phyloP scores from a whole-genome alignment of 2,329 filamentous ascomycete genomes.

The Colletotrichum sp. region DNA sequence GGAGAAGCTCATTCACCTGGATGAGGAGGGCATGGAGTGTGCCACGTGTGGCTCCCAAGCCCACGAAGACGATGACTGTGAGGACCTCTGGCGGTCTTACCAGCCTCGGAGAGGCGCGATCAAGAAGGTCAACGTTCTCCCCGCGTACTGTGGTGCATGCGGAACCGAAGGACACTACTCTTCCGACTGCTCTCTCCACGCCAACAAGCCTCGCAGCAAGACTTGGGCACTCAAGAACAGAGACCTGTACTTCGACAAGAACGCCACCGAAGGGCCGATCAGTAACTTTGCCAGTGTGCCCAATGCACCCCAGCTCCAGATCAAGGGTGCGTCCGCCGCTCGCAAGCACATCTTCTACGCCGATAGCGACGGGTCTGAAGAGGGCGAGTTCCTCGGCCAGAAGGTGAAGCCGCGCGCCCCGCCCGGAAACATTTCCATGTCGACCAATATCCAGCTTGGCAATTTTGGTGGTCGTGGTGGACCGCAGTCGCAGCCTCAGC shows the following conservation, averaged over 20 bases:
- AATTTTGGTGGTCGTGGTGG: not conserved
- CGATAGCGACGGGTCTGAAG: constrained; percentile 53
- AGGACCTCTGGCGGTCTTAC: constrained; percentile 65
- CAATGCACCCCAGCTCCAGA: constrained; percentile 29
- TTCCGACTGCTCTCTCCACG: constrained; percentile 52
- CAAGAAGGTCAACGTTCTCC: constrained; percentile 55
- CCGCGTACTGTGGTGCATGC: constrained; percentile 61
- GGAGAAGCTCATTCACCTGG: constrained; percentile 59
- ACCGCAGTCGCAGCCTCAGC: constrained; percentile 20
- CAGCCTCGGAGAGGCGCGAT: constrained; percentile 42
- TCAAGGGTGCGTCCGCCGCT: constrained; percentile 38
- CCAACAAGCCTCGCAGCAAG: constrained; percentile 33
- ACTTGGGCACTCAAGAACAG: constrained; percentile 60
- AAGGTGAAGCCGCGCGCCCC: constrained; percentile 34
- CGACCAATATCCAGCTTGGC: constrained; percentile 43
- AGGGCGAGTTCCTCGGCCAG: constrained; percentile 44
- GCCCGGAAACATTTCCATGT: constrained; percentile 42
- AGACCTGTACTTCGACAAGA: constrained; percentile 53
- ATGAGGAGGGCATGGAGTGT: constrained; percentile 62
- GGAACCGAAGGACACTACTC: constrained; percentile 61
- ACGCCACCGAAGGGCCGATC: constrained; percentile 44
- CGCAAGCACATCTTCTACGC: constrained; percentile 48
- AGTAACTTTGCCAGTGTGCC: constrained; percentile 30
- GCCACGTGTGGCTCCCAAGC: constrained; percentile 60
- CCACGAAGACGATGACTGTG: constrained; percentile 67